A percentile compares a stretch with the other conserved stretches of the same genome.
Evolutionary conservation across 2,329 filamentous ascomycete genomes (phyloP).

Genomic region (Cercospora zeina): DNA sequence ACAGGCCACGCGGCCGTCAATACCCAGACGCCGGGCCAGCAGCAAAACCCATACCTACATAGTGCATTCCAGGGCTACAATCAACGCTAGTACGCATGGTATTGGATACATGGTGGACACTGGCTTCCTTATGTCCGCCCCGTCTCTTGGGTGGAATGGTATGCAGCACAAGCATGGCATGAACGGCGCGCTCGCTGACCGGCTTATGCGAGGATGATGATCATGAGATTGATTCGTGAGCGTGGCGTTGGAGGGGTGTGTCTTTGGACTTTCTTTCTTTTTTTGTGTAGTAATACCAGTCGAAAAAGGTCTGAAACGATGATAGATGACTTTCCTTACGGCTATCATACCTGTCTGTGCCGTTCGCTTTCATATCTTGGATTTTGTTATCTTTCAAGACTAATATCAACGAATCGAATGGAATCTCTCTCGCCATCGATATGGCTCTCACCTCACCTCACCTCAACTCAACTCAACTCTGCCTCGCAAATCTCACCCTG

Average conservation of each 20-base stretch:
- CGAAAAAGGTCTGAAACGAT: neutral
- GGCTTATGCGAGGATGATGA: neutral
- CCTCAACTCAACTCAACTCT: no score
- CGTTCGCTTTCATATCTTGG: neutral
- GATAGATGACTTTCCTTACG: neutral
- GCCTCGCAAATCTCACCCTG: neutral
- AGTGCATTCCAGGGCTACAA: constrained; percentile 22
- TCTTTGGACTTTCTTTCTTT: no score
- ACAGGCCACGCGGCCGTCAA: constrained; percentile 27
- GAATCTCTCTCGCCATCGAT: neutral
- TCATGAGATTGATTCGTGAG: constrained; percentile 1
- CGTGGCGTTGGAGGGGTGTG: constrained; percentile 4
- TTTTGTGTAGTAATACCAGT: neutral
- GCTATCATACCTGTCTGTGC: neutral
- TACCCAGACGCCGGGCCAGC: constrained; percentile 26
- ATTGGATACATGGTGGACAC: neutral
- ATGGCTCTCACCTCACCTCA: no score
- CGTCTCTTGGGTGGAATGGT: neutral
- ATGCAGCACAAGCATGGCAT: no score
- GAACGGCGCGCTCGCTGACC: neutral
- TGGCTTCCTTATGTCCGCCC: neutral
- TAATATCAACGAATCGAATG: no score
- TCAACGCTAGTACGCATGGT: neutral
- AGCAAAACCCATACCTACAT: constrained; percentile 16
- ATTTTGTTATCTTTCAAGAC: no score